phyloP scores from a whole-genome alignment of 2,329 filamentous ascomycete genomes.

The Xylaria sp. region DNA sequence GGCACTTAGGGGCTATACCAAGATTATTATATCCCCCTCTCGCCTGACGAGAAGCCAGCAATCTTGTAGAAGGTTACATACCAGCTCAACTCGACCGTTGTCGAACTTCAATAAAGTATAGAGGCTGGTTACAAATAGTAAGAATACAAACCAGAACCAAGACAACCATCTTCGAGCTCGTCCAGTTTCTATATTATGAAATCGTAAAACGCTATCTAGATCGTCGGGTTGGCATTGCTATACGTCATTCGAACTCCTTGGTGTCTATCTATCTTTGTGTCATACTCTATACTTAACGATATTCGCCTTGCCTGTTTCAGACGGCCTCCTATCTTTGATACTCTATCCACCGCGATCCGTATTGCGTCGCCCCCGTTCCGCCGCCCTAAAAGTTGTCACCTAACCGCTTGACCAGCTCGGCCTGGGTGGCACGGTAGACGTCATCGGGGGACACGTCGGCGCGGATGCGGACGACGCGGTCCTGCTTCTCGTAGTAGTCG shows the following conservation, averaged over 20 bases:
- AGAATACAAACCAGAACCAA: conserved; percentile 32
- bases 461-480: conserved; percentile 82
- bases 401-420: conserved; percentile 61
- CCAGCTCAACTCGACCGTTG: conserved; percentile 30
- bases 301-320: not conserved
- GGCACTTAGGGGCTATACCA: conserved; percentile 30
- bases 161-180: conserved; percentile 20
- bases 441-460: conserved; percentile 74
- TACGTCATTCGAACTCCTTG: conserved; percentile 18
- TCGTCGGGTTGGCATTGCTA: conserved; percentile 26
- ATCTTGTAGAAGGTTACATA: conserved; percentile 33
- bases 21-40: conserved; percentile 22
- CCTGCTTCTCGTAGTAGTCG: conserved; percentile 80
- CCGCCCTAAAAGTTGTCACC: conserved; percentile 54
- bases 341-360: not conserved
- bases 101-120: conserved; percentile 30
- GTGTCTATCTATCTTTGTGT: conserved; percentile 20
- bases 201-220: conserved; percentile 31
- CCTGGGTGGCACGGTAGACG: conserved; percentile 66
- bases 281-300: conserved; percentile 30
- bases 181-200: conserved; percentile 29
- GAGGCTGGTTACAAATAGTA: conserved; percentile 29
- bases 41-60: conserved; percentile 27
- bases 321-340: not conserved
- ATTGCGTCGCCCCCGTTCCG: not conserved